These are phyloP conservation scores for Wallacemonas sp. DNA, from an alignment of 208 protist species.

Conservation along the genomic window DNA sequence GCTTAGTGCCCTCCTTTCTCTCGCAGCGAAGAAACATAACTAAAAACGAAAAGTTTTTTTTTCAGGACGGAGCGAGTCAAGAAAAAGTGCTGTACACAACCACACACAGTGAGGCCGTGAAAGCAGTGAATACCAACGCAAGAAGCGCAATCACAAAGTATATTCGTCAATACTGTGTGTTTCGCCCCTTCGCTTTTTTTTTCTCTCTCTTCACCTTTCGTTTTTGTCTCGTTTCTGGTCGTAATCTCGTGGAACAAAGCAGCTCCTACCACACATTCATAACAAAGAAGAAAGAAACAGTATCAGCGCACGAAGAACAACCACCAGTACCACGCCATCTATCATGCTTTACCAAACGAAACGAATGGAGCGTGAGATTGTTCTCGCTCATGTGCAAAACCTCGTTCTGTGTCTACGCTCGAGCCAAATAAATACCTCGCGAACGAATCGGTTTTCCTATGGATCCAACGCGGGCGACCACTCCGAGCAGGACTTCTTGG, in stretches of 20 bases:
- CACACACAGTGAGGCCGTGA: too few relatives aligned
- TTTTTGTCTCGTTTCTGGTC: not conserved
- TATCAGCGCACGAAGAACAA: not conserved
- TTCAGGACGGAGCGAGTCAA: too few relatives aligned
- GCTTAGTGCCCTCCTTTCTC: too few relatives aligned
- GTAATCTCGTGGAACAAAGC: not conserved
- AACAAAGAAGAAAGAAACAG: not conserved
- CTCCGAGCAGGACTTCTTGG: slow-evolving; percentile 31
- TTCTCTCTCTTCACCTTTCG: slow-evolving; percentile 13
- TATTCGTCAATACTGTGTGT: not conserved
- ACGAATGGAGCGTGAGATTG: slow-evolving; percentile 31
- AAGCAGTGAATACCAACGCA: not conserved
- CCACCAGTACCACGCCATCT: too few relatives aligned
- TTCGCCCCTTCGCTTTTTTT: not conserved
- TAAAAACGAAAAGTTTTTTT: too few relatives aligned
- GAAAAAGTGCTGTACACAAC: too few relatives aligned
- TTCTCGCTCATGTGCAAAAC: slow-evolving; percentile 52
- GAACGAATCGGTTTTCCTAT: slow-evolving; percentile 24
- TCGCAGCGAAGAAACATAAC: too few relatives aligned
- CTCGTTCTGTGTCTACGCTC: slow-evolving; percentile 56
- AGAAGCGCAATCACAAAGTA: too few relatives aligned
- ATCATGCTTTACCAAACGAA: too few relatives aligned
- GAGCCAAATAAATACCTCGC: slow-evolving; percentile 27
- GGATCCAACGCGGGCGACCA: not conserved
- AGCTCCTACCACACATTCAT: not conserved